Conservation (phyloP, 2,329 filamentous ascomycete genomes). For the Verticillium klebahnii region DNA sequence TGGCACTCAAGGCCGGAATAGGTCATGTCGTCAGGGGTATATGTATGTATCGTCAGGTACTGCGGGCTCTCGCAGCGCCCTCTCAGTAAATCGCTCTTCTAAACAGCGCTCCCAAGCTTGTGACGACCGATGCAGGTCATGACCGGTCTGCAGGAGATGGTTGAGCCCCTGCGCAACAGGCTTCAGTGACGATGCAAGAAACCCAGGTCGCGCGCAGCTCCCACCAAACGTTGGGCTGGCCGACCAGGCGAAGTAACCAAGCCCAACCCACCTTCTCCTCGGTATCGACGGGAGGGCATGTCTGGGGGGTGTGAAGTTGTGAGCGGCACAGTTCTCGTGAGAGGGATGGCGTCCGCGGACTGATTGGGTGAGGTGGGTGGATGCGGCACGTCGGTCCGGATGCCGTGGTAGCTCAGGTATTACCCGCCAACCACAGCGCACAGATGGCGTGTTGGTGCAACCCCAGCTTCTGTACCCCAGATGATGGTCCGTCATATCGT, state of each 20-base stretch:
- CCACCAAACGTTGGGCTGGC: not conserved
- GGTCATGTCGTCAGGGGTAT: not conserved
- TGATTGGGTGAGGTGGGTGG: slow-evolving; percentile 2
- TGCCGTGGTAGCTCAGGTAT: slow-evolving; percentile 6
- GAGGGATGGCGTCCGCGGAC: slow-evolving; percentile 7
- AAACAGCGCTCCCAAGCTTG: not conserved
- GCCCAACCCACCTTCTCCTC: not conserved
- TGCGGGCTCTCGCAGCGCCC: not conserved
- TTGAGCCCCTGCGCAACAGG: not conserved
- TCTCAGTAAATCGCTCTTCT: not conserved
- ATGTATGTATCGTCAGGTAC: not conserved
- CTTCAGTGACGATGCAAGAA: not conserved
- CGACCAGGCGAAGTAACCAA: not conserved
- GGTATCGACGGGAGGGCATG: not conserved
- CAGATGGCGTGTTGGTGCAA: slow-evolving; percentile 4
- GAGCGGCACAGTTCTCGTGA: not conserved
- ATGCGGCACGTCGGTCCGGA: slow-evolving; percentile 11
- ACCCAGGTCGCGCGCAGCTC: not conserved
- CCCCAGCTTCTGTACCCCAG: slow-evolving; percentile 11
- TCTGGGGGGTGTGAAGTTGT: not conserved
- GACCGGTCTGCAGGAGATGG: not conserved
- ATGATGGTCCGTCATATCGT: not conserved
- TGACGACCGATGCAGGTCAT: not conserved
- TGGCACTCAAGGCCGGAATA: not conserved
- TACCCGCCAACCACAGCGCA: slow-evolving; percentile 12